A percentile compares a stretch with the other conserved stretches of the same genome.
These are phyloP conservation scores for Hansfordia pulvinata DNA, from an alignment of 2,329 filamentous ascomycete species.

Conservation along the genomic window DNA sequence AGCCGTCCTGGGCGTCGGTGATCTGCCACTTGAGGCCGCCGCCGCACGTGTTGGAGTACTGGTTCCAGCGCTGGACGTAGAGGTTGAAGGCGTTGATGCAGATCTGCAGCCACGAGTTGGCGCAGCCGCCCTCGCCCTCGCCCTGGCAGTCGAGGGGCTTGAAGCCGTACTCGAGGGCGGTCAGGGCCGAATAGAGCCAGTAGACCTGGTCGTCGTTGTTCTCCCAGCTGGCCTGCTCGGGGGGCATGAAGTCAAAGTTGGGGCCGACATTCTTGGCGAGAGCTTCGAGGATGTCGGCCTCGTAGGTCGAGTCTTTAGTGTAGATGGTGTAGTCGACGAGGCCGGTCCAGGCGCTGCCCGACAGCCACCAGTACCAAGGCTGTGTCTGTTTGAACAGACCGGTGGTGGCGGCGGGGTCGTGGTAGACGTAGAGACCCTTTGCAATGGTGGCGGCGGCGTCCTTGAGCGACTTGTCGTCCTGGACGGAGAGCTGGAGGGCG, in stretches of 20 bases:
- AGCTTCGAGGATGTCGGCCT: conserved; percentile 10
- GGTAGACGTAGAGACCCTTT: conserved; percentile 14
- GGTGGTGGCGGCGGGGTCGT: conserved; percentile 14
- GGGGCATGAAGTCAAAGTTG: conserved; percentile 11
- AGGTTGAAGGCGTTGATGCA: conserved; percentile 40
- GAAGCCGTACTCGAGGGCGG: conserved; percentile 29
- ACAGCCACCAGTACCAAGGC: conserved; percentile 20
- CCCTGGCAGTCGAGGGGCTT: conserved; percentile 16
- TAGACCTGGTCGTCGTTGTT: conserved; percentile 34
- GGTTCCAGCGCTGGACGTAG: conserved; percentile 29
- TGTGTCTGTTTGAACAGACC: conserved; percentile 19
- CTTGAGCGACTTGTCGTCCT: conserved; percentile 11
- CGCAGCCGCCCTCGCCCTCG: conserved; percentile 19
- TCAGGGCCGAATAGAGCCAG: conserved; percentile 33
- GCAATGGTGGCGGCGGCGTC: conserved; percentile 12
- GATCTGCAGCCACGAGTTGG: conserved; percentile 31
- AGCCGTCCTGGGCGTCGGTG: conserved; percentile 40
- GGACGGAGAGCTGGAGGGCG: conserved; percentile 11
- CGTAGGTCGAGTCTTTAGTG: conserved; percentile 11
- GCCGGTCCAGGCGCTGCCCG: conserved; percentile 17
- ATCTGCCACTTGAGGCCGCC: conserved; percentile 49
- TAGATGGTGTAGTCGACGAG: conserved; percentile 13
- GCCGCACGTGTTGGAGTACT: conserved; percentile 34
- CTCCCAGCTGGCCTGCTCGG: conserved; percentile 13
- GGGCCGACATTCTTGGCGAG: conserved; percentile 10